Conservation (phyloP, 2,329 filamentous ascomycete species). For the Hymenoscyphus infarciens region DNA sequence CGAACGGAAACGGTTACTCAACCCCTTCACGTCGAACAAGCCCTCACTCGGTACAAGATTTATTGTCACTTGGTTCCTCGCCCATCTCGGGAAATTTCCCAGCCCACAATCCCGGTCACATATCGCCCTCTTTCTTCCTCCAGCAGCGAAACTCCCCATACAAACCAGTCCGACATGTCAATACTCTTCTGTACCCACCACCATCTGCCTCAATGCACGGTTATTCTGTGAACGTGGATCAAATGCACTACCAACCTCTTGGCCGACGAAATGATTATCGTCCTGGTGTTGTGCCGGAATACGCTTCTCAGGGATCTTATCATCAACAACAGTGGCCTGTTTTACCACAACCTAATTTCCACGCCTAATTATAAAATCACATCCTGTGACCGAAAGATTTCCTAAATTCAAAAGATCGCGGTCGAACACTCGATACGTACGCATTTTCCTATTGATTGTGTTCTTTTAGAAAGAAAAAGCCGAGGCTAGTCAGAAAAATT, state of each 20-base stretch:
- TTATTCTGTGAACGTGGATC: constrained; percentile 60
- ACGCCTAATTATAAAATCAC: constrained; percentile 24
- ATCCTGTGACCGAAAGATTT: constrained; percentile 2
- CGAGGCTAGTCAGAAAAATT: not conserved
- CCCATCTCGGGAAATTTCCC: constrained; percentile 35
- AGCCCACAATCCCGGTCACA: constrained; percentile 49
- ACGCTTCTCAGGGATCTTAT: constrained; percentile 22
- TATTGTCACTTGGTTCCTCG: constrained; percentile 37
- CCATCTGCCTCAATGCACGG: constrained; percentile 75
- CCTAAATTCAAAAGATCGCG: not conserved
- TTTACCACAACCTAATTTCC: constrained; percentile 36
- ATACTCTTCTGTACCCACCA: constrained; percentile 85
- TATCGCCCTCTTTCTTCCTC: constrained; percentile 80
- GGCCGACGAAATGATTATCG: constrained; percentile 66
- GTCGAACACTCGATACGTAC: not conserved
- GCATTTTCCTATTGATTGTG: not conserved
- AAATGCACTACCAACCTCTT: constrained; percentile 80
- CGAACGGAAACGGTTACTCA: constrained; percentile 30
- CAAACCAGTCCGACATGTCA: constrained; percentile 82
- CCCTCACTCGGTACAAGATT: constrained; percentile 33
- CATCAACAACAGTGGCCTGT: constrained; percentile 30
- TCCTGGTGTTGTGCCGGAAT: constrained; percentile 68
- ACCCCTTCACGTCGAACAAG: constrained; percentile 36
- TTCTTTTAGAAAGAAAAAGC: constrained; percentile 4
- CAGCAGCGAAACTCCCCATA: constrained; percentile 90